phyloP scores from a whole-genome alignment of 2,329 filamentous ascomycete genomes.

The Dothistroma pini region DNA sequence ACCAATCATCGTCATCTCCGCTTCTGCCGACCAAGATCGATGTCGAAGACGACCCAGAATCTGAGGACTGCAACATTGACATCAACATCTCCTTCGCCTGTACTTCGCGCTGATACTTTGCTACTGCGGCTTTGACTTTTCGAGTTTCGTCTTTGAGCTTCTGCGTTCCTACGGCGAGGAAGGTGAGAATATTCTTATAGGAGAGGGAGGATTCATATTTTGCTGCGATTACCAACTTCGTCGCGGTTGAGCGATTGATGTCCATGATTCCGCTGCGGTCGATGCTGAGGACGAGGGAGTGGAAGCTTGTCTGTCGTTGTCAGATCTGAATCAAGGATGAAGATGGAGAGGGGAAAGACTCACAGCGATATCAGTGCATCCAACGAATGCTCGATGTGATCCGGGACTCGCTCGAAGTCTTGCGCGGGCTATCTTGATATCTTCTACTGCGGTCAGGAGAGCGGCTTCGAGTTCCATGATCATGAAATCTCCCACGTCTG shows the following conservation, averaged over 20 bases:
- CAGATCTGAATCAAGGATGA: neutral
- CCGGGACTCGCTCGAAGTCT: neutral
- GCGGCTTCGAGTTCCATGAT: constrained; percentile 4
- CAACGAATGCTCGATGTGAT: neutral
- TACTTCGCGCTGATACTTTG: neutral
- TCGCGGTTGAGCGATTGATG: neutral
- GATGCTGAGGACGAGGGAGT: neutral
- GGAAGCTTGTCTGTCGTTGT: neutral
- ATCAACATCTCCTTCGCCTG: neutral
- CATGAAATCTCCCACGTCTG: constrained; percentile 8
- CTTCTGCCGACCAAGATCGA: neutral
- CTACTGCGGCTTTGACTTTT: neutral
- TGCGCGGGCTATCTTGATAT: neutral
- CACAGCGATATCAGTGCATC: neutral
- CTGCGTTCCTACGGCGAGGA: neutral
- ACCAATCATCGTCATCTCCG: constrained; percentile 11
- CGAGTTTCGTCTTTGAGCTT: constrained; percentile 1
- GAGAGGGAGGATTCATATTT: constrained; percentile 2
- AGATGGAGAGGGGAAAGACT: neutral
- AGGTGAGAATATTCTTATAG: constrained; percentile 6
- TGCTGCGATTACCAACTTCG: constrained; percentile 2
- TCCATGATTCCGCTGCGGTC: neutral
- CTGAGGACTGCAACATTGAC: too few species aligned
- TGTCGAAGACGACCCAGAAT: too few species aligned
- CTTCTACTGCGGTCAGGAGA: neutral